phyloP scores from a whole-genome alignment of 371 early-diverging fungal species.

The Mortierella sp. region DNA sequence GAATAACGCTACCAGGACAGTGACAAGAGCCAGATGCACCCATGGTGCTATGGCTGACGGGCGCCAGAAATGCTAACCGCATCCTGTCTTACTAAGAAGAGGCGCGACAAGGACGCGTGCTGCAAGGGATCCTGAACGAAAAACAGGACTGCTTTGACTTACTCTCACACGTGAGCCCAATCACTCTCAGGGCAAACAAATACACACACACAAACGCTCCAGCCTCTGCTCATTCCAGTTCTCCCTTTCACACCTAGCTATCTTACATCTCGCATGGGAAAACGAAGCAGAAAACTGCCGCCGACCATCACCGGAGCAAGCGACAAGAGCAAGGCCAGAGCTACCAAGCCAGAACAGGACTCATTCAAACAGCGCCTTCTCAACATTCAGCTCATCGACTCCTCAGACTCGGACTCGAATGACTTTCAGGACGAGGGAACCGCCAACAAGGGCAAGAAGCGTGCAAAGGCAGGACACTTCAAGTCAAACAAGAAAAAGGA shows the following conservation, averaged over 20 bases:
- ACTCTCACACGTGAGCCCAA: too few species aligned
- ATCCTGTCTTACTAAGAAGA: not conserved
- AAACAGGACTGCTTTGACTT: too few species aligned
- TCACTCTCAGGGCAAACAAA: not conserved
- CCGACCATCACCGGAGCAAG: not conserved
- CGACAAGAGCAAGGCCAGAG: not conserved
- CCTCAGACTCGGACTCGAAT: conserved; percentile 24
- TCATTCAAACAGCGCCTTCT: conserved; percentile 12
- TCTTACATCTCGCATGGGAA: not conserved
- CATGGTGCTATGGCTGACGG: too few species aligned
- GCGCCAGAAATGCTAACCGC: not conserved
- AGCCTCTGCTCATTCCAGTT: not conserved
- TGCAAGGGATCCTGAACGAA: too few species aligned
- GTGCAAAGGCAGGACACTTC: not conserved
- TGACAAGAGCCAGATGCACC: not conserved
- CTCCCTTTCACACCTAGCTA: not conserved
- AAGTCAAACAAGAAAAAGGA: not conserved
- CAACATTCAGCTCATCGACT: conserved; percentile 7
- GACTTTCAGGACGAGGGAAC: not conserved
- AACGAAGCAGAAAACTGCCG: conserved; percentile 16
- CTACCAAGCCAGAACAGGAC: not conserved
- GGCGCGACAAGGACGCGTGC: not conserved
- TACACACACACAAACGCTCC: not conserved
- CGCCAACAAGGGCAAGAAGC: not conserved
- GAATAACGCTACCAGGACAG: too few species aligned